These are phyloP conservation scores for Rhizopus delemar DNA, from an alignment of 371 early-diverging fungal species.

Conservation along the genomic window DNA sequence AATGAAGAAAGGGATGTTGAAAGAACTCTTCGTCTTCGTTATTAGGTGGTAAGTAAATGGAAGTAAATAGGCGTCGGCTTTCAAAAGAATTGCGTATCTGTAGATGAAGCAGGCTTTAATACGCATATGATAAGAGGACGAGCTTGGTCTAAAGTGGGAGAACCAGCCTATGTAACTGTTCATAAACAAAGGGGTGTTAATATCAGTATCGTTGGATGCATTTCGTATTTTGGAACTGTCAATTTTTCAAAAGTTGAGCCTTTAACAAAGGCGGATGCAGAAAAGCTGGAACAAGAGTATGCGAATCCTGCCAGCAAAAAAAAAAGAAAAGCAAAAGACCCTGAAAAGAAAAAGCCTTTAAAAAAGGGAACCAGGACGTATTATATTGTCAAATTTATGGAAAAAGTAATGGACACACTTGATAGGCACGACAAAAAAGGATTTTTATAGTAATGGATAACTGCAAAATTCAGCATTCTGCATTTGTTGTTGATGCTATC, in stretches of 20 bases:
- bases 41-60: constrained; percentile 9
- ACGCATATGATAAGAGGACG: constrained; percentile 8
- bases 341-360: too few species aligned
- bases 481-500: constrained; percentile 1
- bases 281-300: too few species aligned
- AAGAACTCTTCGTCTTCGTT: constrained; percentile 1
- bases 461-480: constrained; percentile 20
- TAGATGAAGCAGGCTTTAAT: constrained; percentile 9
- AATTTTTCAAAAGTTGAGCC: constrained; percentile 2
- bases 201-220: constrained; percentile 15
- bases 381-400: neutral
- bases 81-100: constrained; percentile 11
- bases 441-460: constrained; percentile 6
- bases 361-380: neutral
- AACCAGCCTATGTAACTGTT: neutral
- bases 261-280: constrained; percentile 3
- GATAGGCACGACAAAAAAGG: constrained; percentile 1
- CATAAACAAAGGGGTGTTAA: constrained; percentile 6
- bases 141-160: constrained; percentile 9
- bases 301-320: too few species aligned
- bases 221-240: constrained; percentile 7
- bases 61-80: constrained; percentile 7
- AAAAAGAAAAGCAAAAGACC: too few species aligned
- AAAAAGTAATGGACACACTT: neutral
- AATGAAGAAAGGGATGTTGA: constrained; percentile 1